Conservation (phyloP, 768 basidiomycete genomes). For the Suillus plorans region DNA sequence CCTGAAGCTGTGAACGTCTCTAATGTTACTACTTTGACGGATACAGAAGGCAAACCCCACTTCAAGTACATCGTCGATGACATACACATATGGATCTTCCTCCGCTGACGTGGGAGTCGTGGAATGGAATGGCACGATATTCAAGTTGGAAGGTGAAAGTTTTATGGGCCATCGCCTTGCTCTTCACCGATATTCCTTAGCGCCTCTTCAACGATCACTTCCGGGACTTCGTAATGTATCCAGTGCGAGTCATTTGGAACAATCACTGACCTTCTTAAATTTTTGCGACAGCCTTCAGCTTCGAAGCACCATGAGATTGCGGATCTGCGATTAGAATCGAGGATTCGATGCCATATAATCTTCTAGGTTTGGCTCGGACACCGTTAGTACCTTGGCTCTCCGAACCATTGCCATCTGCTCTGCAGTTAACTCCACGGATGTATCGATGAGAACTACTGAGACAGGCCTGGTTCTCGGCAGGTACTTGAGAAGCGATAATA, state of each 20-base stretch:
- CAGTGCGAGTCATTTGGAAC: conserved; percentile 15
- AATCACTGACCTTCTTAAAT: conserved; percentile 12
- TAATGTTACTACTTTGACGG: too few species aligned
- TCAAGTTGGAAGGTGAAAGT: not conserved
- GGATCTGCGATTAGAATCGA: conserved; percentile 12
- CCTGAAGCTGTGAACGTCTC: too few species aligned
- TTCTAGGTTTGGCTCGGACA: not conserved
- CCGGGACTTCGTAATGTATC: conserved; percentile 19
- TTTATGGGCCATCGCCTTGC: not conserved
- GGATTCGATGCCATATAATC: conserved; percentile 10
- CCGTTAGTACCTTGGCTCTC: not conserved
- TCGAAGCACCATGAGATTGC: not conserved
- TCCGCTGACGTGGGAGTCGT: too few species aligned
- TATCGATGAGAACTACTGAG: conserved; percentile 19
- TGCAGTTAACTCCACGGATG: conserved; percentile 7
- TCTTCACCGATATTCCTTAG: not conserved
- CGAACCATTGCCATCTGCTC: conserved; percentile 2
- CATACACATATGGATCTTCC: too few species aligned
- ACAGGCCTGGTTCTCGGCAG: conserved; percentile 11
- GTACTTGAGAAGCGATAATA: conserved; percentile 14
- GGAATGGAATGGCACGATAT: too few species aligned
- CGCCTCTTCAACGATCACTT: conserved; percentile 15
- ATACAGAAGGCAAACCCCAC: too few species aligned
- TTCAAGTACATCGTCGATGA: too few species aligned
- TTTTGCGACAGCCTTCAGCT: conserved; percentile 8